These are phyloP conservation scores for Aquilaria yunnanensis DNA, from an alignment of 345 rosid species.

Conservation along the genomic window DNA sequence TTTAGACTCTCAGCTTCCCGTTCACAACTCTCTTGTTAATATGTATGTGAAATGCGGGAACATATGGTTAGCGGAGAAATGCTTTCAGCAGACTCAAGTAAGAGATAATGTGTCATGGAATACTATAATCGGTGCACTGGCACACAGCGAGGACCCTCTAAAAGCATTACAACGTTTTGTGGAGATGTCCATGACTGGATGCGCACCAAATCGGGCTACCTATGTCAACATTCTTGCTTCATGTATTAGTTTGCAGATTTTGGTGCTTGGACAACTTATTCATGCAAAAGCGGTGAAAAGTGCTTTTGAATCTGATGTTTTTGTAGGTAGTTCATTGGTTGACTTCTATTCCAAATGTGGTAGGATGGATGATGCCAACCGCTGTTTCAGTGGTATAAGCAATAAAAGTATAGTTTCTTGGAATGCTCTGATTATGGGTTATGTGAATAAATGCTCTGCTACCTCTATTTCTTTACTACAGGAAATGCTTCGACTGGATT, in stretches of 20 bases:
- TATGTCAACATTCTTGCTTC: conserved; percentile 43
- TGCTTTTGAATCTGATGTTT: conserved; percentile 39
- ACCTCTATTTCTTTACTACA: conserved; percentile 31
- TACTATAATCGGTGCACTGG: conserved; percentile 47
- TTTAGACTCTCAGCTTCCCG: conserved; percentile 24
- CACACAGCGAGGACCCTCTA: conserved; percentile 32
- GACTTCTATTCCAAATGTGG: conserved; percentile 68
- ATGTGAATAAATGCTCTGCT: conserved; percentile 34
- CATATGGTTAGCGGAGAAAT: conserved; percentile 32
- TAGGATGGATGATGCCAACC: conserved; percentile 41
- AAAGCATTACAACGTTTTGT: conserved; percentile 41
- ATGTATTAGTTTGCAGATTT: conserved; percentile 30
- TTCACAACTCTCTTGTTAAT: conserved; percentile 51
- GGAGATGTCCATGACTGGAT: conserved; percentile 33
- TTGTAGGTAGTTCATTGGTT: conserved; percentile 63
- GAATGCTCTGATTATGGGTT: conserved; percentile 73
- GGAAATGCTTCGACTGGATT: conserved; percentile 55
- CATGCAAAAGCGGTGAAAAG: conserved; percentile 50
- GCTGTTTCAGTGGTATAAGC: conserved; percentile 45
- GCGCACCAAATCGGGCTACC: conserved; percentile 46
- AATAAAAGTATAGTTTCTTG: conserved; percentile 72
- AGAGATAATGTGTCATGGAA: conserved; percentile 77
- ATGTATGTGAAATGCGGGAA: conserved; percentile 54
- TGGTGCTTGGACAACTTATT: conserved; percentile 39
- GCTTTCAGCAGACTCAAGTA: conserved; percentile 31